Percentiles rank a stretch among this genome's conserved stretches.
Evolutionary conservation across 2,329 filamentous ascomycete species (phyloP).

Genomic region (Plenodomus tracheiphilus): DNA sequence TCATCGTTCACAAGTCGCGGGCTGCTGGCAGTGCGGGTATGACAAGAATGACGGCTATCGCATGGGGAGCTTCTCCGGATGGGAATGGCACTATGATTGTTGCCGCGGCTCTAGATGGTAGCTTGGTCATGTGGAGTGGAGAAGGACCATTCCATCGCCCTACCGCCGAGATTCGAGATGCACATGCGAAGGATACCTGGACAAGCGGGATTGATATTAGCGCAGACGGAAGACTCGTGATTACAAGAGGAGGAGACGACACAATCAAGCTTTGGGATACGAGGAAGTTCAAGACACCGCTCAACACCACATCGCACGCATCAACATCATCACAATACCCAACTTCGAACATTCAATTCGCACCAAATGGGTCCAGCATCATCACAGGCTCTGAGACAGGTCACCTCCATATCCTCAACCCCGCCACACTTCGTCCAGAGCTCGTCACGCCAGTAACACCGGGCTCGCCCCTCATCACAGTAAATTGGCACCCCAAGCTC

Average conservation of each 20-base stretch:
- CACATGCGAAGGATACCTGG: conserved; percentile 83
- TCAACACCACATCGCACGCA: conserved; percentile 75
- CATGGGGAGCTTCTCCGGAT: conserved; percentile 77
- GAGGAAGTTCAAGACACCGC: conserved; percentile 88
- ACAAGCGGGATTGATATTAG: conserved; percentile 92
- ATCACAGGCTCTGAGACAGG: conserved; percentile 86
- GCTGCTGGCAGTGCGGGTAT: conserved; percentile 85
- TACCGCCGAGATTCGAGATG: conserved; percentile 78
- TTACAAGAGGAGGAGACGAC: conserved; percentile 88
- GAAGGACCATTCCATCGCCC: conserved; percentile 85
- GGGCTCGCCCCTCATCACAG: conserved; percentile 77
- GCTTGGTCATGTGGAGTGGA: conserved; percentile 87
- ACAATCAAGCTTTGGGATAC: conserved; percentile 97
- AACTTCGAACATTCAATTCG: conserved; percentile 86
- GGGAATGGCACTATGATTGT: conserved; percentile 80
- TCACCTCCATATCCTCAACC: conserved; percentile 89
- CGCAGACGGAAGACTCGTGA: conserved; percentile 83
- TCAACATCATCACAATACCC: conserved; percentile 85
- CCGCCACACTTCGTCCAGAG: conserved; percentile 84
- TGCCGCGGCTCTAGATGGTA: conserved; percentile 83
- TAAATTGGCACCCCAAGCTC: conserved; percentile 90
- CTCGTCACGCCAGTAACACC: conserved; percentile 88
- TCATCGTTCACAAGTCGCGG: conserved; percentile 94
- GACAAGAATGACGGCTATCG: conserved; percentile 90
- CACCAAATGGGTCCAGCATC: conserved; percentile 79